Percentiles rank a stretch among this genome's conserved stretches.
phyloP scores from a whole-genome alignment of 1,284 basidiomycete genomes.

The Tilletia caries region DNA sequence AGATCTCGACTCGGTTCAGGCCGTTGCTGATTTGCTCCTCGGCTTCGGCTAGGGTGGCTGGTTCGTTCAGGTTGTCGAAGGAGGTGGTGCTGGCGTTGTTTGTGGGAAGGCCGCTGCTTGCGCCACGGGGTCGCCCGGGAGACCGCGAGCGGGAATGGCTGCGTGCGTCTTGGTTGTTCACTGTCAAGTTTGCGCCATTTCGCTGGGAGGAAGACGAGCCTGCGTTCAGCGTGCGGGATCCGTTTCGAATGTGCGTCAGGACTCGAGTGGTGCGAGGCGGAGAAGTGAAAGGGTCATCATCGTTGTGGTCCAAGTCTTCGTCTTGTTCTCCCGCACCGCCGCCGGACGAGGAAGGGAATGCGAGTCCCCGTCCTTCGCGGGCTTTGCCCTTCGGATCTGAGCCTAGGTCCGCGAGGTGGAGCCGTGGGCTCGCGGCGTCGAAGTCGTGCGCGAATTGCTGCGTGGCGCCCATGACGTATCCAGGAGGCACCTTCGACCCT shows the following conservation, averaged over 20 bases:
- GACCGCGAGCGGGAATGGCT: background rate
- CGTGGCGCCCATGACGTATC: slow-evolving; percentile 27
- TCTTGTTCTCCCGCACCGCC: background rate
- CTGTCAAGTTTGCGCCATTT: background rate
- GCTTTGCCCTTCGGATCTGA: background rate
- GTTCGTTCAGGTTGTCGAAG: background rate
- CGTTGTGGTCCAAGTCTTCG: background rate
- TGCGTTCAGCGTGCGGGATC: background rate
- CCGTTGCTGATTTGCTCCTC: slow-evolving; percentile 44
- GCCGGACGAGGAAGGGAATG: slow-evolving; percentile 11
- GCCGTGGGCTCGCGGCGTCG: background rate
- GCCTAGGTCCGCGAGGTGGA: background rate
- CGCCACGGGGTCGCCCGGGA: too few species aligned
- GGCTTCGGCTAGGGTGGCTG: slow-evolving; percentile 19
- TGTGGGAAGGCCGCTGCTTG: background rate
- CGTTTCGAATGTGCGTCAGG: background rate
- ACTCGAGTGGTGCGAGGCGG: background rate
- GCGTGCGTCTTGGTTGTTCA: background rate
- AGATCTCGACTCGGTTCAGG: slow-evolving; percentile 50
- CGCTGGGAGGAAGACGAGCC: background rate
- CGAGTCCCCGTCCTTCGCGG: background rate
- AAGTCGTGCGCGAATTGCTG: slow-evolving; percentile 7
- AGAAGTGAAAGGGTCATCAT: slow-evolving; percentile 1
- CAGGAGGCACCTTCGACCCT: slow-evolving; percentile 18
- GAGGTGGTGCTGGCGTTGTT: background rate